Conservation (phyloP, 2,329 filamentous ascomycete genomes). For the Fusarium irregulare region DNA sequence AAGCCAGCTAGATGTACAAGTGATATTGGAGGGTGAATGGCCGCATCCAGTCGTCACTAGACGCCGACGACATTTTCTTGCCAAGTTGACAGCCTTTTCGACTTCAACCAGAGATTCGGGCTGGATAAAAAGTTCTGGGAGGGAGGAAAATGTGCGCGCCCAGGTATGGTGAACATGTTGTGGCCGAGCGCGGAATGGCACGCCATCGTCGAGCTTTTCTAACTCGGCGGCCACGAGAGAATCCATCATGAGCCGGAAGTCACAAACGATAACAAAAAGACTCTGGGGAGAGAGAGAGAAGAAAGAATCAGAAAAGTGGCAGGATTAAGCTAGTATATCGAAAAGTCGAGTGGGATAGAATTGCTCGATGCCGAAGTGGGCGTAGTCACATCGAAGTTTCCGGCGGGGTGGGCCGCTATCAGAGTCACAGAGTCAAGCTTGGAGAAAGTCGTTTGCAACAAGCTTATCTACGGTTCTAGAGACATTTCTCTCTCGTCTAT, state of each 20-base stretch:
- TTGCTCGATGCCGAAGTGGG: slow-evolving; percentile 40
- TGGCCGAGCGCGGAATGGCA: slow-evolving; percentile 81
- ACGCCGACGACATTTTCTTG: slow-evolving; percentile 81
- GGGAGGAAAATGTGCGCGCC: slow-evolving; percentile 91
- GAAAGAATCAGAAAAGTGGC: not conserved
- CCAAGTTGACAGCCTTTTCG: slow-evolving; percentile 83
- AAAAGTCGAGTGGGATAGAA: slow-evolving; percentile 23
- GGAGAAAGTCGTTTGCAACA: not conserved
- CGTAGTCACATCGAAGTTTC: slow-evolving; percentile 36
- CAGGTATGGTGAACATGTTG: slow-evolving; percentile 88
- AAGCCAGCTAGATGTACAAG: slow-evolving; percentile 93
- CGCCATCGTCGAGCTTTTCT: slow-evolving; percentile 48
- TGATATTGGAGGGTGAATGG: slow-evolving; percentile 92
- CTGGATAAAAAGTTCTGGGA: slow-evolving; percentile 90
- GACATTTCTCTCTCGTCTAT: not conserved
- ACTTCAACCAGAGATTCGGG: slow-evolving; percentile 84
- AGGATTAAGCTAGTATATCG: slow-evolving; percentile 25
- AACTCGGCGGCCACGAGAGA: slow-evolving; percentile 52
- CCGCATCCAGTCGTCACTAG: slow-evolving; percentile 89
- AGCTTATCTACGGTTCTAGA: not conserved
- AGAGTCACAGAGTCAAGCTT: slow-evolving; percentile 27
- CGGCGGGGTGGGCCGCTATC: slow-evolving; percentile 28
- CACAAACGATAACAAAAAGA: not conserved
- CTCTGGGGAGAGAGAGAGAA: not conserved
- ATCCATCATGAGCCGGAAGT: slow-evolving; percentile 49